Base-by-base conservation (phyloP, 176 grass and related monocot genomes). In the Ampelocalamus luodianensis region DNA sequence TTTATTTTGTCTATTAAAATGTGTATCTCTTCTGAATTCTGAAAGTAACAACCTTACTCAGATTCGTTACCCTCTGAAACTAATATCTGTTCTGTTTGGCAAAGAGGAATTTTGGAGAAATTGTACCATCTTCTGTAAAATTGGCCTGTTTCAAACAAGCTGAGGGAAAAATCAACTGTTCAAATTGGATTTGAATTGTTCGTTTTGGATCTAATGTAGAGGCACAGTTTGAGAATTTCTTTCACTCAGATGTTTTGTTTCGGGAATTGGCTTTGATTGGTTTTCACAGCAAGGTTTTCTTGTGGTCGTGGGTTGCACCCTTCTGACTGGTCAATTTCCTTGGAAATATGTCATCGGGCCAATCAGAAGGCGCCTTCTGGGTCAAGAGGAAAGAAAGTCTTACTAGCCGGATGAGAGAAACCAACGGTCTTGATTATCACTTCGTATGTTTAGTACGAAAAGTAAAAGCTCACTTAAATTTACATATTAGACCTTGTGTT, bases 321-420 rank as follows among this genome's bases (percentile, higher is more conserved):
- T 74, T 74, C 82, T 85, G 49, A 85, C 85, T 80, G 70, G 82
- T 32, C 60, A 49, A 34, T 69, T 49, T 17, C 29, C 77, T 18
- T 64, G 60, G 55, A 82, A 42, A 68, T 64, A 68, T 80, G 87
- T 85, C 87, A 85, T 49, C 42, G 29, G 53, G 24, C 87, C 76
- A 85, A 84, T 84, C 40, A 79, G 48, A 34, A 48, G 60, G 45
- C 36, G 43, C 37, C 72, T 63, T 29, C 79, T 20, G 11, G 65
- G 39, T 1, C 23, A 32, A 65, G 26, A 8, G 45, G n/a, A 53
- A 29, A 86, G 17, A 2, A 54, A 16, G 17, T 72, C 27, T 44
- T 14, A 15, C 18, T 44, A 1, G 10, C 36, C 43, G 32, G 68
- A 79, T 79, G 76, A 62, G 73, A 79, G 18, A 53, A 34, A 38